Conservation (phyloP, 2,329 filamentous ascomycete genomes). For the Alternaria panax region DNA sequence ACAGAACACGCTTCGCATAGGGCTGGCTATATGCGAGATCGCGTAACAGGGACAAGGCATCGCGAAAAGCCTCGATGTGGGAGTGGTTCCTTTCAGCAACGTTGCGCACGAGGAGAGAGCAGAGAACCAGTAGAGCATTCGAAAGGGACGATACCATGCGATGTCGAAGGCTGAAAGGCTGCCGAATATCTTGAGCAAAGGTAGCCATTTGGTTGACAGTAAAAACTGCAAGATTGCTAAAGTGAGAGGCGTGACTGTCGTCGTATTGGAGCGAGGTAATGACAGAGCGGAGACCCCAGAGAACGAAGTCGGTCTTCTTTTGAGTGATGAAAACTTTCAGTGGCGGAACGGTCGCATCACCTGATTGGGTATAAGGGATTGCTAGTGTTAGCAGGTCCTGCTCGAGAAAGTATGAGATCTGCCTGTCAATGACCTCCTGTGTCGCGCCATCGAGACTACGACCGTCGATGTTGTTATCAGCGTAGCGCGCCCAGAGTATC, state of each 20-base stretch:
- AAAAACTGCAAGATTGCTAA: slow-evolving; percentile 24
- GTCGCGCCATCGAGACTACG: slow-evolving; percentile 19
- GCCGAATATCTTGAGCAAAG: slow-evolving; percentile 9
- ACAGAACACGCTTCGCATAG: slow-evolving; percentile 31
- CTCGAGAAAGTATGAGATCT: slow-evolving; percentile 17
- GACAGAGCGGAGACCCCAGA: slow-evolving; percentile 33
- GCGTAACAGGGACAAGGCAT: slow-evolving; percentile 21
- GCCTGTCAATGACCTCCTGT: slow-evolving; percentile 15
- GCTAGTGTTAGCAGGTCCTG: slow-evolving; percentile 6
- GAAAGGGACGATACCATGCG: slow-evolving; percentile 27
- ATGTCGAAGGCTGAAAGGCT: slow-evolving; percentile 23
- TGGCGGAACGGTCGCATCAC: background rate
- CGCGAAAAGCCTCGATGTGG: slow-evolving; percentile 23
- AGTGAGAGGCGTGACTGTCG: slow-evolving; percentile 15
- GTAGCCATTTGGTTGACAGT: slow-evolving; percentile 22
- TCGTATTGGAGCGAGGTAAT: slow-evolving; percentile 37
- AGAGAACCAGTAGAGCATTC: slow-evolving; percentile 29
- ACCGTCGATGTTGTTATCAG: slow-evolving; percentile 33
- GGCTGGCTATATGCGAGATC: slow-evolving; percentile 20
- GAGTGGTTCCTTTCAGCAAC: background rate
- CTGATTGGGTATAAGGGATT: slow-evolving; percentile 5
- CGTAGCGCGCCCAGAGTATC: slow-evolving; percentile 36
- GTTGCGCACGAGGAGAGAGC: slow-evolving; percentile 28
- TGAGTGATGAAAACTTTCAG: slow-evolving; percentile 21
- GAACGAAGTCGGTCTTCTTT: slow-evolving; percentile 32